Conservation (phyloP, 495 filamentous ascomycete genomes). For the Trichocladium antarcticum region DNA sequence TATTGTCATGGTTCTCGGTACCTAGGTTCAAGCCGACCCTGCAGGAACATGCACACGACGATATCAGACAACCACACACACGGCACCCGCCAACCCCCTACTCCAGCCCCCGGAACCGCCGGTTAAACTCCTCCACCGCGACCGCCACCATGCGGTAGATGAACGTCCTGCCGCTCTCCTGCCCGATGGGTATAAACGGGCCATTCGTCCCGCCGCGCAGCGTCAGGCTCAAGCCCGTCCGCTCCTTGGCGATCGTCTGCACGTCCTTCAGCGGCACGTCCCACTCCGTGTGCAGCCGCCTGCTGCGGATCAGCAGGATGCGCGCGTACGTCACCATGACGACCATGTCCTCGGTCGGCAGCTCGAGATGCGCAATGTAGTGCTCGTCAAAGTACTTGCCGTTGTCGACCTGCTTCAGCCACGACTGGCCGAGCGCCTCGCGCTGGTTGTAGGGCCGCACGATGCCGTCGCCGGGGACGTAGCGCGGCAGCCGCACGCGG, state of each 20-base stretch:
- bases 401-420: slow-evolving; percentile 95
- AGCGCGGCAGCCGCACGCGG: slow-evolving; percentile 80
- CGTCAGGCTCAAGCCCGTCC: slow-evolving; percentile 82
- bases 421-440: slow-evolving; percentile 93
- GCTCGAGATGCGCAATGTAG: slow-evolving; percentile 92
- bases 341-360: slow-evolving; percentile 80
- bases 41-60: too few species aligned
- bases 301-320: slow-evolving; percentile 80
- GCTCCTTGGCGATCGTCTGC: slow-evolving; percentile 92
- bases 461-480: slow-evolving; percentile 83
- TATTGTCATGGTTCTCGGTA: too few species aligned
- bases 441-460: slow-evolving; percentile 92
- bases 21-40: too few species aligned
- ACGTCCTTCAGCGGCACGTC: slow-evolving; percentile 91
- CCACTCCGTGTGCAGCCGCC: slow-evolving; percentile 82
- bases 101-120: slow-evolving; percentile 38
- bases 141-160: slow-evolving; percentile 54
- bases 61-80: neutral
- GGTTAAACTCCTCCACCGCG: slow-evolving; percentile 49
- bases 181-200: slow-evolving; percentile 84
- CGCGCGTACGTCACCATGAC: slow-evolving; percentile 89
- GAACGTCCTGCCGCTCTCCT: slow-evolving; percentile 81
- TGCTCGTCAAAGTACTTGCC: slow-evolving; percentile 95
- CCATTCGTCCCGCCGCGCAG: slow-evolving; percentile 85
- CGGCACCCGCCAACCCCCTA: slow-evolving; percentile 6